phyloP scores from a whole-genome alignment of 345 rosid genomes.

The Moricandia arvensis region DNA sequence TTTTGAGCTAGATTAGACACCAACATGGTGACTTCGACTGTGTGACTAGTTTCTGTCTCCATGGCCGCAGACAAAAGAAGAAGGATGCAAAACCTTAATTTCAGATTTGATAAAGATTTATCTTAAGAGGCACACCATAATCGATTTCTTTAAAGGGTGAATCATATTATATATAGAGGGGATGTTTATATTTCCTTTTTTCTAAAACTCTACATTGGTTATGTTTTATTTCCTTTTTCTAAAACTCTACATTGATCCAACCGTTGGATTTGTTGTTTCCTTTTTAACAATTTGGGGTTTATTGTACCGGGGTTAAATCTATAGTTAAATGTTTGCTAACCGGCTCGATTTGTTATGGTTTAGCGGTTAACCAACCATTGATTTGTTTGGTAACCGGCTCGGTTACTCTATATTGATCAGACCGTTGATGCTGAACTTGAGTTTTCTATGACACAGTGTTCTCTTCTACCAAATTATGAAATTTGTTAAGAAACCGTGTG shows the following conservation, averaged over 20 bases:
- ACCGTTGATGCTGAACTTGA: too few species aligned
- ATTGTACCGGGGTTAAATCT: not conserved
- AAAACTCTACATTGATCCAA: not conserved
- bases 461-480: not conserved
- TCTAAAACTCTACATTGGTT: too few species aligned
- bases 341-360: not conserved
- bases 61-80: not conserved
- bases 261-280: not conserved
- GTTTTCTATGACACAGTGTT: too few species aligned
- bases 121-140: not conserved
- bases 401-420: too few species aligned
- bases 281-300: not conserved
- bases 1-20: not conserved
- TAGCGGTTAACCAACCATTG: not conserved
- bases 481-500: not conserved
- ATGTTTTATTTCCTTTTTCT: conserved; percentile 1
- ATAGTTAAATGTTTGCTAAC: not conserved
- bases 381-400: too few species aligned
- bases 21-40: not conserved
- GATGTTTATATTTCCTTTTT: too few species aligned
- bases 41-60: not conserved
- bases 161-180: not conserved
- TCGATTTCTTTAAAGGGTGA: not conserved
- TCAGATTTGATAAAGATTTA: not conserved
- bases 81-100: not conserved